phyloP scores from a whole-genome alignment of 352 stramenopile species.

The Pythium phragmitis region DNA sequence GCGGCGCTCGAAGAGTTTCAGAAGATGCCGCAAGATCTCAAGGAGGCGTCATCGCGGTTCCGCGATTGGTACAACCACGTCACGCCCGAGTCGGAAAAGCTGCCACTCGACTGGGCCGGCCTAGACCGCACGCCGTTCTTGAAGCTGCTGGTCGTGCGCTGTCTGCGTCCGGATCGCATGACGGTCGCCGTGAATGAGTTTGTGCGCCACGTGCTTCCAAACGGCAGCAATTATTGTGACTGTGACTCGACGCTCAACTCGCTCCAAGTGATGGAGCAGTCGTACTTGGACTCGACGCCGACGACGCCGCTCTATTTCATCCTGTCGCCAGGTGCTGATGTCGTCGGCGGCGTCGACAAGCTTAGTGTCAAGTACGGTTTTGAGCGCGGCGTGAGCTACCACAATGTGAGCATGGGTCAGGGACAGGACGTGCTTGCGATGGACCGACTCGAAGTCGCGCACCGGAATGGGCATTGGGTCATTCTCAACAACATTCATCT shows the following conservation, averaged over 20 bases:
- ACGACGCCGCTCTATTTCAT: slow-evolving; percentile 98
- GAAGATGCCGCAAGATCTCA: slow-evolving; percentile 83
- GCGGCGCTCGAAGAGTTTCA: slow-evolving; percentile 83
- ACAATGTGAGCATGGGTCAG: slow-evolving; percentile 94
- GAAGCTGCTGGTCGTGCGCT: slow-evolving; percentile 94
- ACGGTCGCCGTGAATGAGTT: slow-evolving; percentile 93
- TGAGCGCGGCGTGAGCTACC: slow-evolving; percentile 93
- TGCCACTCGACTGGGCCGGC: slow-evolving; percentile 91
- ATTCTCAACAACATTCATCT: slow-evolving; percentile 95
- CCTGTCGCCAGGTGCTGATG: slow-evolving; percentile 94
- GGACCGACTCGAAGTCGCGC: slow-evolving; percentile 79
- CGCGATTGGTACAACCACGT: slow-evolving; percentile 90
- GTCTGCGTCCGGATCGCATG: slow-evolving; percentile 93
- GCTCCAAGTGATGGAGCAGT: slow-evolving; percentile 92
- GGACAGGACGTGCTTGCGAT: slow-evolving; percentile 93
- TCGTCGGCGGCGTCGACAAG: slow-evolving; percentile 95
- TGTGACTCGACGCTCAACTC: slow-evolving; percentile 92
- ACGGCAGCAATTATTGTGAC: slow-evolving; percentile 79
- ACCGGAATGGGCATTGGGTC: slow-evolving; percentile 93
- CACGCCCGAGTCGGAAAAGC: slow-evolving; percentile 85
- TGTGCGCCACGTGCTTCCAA: slow-evolving; percentile 78
- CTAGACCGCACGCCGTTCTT: slow-evolving; percentile 90
- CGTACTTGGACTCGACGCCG: slow-evolving; percentile 91
- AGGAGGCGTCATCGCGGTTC: slow-evolving; percentile 89
- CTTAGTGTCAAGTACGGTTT: slow-evolving; percentile 87